Conservation (phyloP, 306 rosid species). For the Medicago ruthenica region DNA sequence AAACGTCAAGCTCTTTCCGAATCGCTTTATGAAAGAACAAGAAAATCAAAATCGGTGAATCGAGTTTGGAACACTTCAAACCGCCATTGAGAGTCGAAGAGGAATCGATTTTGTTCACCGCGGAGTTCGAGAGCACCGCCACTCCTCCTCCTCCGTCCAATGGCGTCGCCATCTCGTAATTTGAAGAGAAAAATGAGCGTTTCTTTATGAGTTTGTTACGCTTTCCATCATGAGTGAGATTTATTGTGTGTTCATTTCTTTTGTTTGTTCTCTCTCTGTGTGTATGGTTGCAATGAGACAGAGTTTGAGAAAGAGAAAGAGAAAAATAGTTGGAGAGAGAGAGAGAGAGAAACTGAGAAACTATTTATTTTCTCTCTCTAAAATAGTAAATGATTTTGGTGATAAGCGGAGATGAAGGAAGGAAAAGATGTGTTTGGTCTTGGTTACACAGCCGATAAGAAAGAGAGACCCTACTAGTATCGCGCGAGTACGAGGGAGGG, state of each 20-base stretch:
- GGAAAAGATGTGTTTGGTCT: constrained; percentile 41
- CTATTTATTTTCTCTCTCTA: neutral
- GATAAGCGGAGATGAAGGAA: constrained; percentile 50
- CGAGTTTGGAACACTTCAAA: constrained; percentile 57
- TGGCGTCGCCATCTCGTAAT: constrained; percentile 71
- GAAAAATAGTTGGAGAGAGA: neutral
- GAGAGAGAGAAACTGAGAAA: neutral
- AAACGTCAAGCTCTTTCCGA: constrained; percentile 87
- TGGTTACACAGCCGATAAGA: constrained; percentile 39
- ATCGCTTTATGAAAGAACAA: constrained; percentile 87
- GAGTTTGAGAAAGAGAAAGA: constrained; percentile 32
- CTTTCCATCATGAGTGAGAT: neutral
- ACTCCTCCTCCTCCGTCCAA: constrained; percentile 84
- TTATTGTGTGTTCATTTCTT: neutral
- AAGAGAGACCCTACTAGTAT: constrained; percentile 14
- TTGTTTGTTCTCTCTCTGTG: neutral
- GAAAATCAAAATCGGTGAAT: constrained; percentile 89
- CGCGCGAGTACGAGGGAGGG: constrained; percentile 21
- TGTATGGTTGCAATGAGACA: neutral
- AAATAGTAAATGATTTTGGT: neutral
- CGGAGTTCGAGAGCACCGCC: constrained; percentile 65
- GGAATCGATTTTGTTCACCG: constrained; percentile 69
- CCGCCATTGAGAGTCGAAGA: constrained; percentile 57
- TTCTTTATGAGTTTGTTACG: no score
- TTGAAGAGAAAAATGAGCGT: no score